A percentile compares a stretch with the other conserved stretches of the same genome.
Conservation (phyloP, 306 rosid genomes). For the Cyclanthera cordifolia region DNA sequence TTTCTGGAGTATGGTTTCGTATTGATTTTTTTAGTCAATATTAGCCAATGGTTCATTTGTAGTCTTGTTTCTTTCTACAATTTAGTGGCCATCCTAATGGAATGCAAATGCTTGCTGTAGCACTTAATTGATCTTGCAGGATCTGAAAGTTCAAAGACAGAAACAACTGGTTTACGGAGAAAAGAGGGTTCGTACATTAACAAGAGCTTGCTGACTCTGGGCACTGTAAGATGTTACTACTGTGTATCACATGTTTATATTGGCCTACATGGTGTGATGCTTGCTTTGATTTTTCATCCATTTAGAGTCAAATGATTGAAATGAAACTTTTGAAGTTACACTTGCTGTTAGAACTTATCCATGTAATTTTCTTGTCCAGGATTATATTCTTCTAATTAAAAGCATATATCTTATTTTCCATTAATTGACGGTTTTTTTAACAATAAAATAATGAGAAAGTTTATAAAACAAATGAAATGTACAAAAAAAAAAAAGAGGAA, state of each 20-base stretch:
- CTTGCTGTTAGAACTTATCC: not conserved
- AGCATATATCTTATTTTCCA: not conserved
- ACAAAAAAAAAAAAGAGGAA: not conserved
- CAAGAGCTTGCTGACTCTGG: slow-evolving; percentile 78
- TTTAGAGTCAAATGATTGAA: slow-evolving; percentile 2
- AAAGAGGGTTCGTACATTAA: slow-evolving; percentile 87
- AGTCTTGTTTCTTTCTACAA: not conserved
- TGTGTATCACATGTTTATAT: not conserved
- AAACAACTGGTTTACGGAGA: slow-evolving; percentile 78
- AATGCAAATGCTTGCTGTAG: slow-evolving; percentile 34
- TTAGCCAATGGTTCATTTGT: slow-evolving; percentile 4
- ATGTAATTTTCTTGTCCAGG: not conserved
- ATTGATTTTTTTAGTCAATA: slow-evolving; percentile 5
- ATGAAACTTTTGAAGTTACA: not conserved
- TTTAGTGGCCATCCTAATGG: slow-evolving; percentile 12
- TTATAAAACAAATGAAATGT: not conserved
- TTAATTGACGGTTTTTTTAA: not conserved
- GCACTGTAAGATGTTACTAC: slow-evolving; percentile 51
- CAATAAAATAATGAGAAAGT: not conserved
- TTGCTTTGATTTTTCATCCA: not conserved
- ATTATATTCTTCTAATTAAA: not conserved
- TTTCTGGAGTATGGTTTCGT: slow-evolving; percentile 11
- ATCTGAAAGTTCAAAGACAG: slow-evolving; percentile 84
- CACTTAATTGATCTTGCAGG: slow-evolving; percentile 95
- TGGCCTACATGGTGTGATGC: not conserved